Base-by-base conservation (phyloP, 148 eudicot species). In the Agrostemma githago region DNA sequence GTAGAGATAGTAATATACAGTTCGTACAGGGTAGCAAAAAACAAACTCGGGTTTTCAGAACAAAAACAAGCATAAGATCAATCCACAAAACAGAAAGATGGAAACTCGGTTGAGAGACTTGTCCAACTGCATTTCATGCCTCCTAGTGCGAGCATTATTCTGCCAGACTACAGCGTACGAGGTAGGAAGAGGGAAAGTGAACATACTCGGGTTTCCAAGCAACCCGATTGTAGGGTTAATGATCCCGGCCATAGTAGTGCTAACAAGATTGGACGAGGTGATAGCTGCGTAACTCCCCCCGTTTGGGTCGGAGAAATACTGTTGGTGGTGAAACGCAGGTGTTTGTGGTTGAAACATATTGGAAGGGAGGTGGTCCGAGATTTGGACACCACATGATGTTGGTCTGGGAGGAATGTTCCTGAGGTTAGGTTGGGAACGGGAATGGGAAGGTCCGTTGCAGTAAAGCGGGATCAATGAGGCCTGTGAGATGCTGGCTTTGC, bases 101-200 rank as follows among this genome's bases (percentile, higher is more conserved):
- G 88, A 83, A 14, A 92, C 82, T 66, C 98, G 76, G 70, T 83
- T 84, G 11, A 92, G 91, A 16, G 91, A 92, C 86, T 92, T 89
- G 12, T 88, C 85, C 9, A 81, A 8, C 82, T 83, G 88, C 82
- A 90, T 72, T 79, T 87, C 96, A 60, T 90, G 96, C 86, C 96
- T 87, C 72, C 98, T 89, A 77, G 84, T 56, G 66, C 93, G 81
- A 4, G 84, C 82, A 75, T 80, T 86, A 54, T 79, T 73, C 66
- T 38, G 71, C 17, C 80, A 76, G 26, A 72, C 19, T 0, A 79
- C 61, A 48, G 87, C 81, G 68, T 87, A 84, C 2, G 91, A 80
- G 62, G 62, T 87, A 0, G 82, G 72, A 74, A 83, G 70, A 12
- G 94, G 88, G 75, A 85, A 85, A 19, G 88, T 72, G 51, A 90